Base-by-base conservation (phyloP, 768 basidiomycete genomes). In the Termitomyces sp. region DNA sequence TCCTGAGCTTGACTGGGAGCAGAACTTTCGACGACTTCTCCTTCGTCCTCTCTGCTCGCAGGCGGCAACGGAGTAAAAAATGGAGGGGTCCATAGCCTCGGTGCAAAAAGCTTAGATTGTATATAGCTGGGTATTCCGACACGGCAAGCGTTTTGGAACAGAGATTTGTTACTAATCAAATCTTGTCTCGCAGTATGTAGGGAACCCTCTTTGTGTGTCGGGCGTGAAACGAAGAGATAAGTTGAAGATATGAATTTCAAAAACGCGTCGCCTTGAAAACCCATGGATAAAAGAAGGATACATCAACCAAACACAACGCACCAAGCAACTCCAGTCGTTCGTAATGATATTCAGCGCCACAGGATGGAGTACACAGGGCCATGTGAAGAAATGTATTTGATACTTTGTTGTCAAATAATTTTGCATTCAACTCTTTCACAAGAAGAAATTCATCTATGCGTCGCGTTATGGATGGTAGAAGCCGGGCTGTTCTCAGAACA, bases 271-370 rank as follows among this genome's bases (percentile, higher is more conserved):
- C 92, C 92, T 85, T 62, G 29, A 27, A 42, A 44, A 59, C 24
- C 27, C 43, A 24, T 13, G 36, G 36, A 65, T 62, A 50, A 49
- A 53, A 26, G 37, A 56, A n/a, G 31, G 36, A 20, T 20, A 34
- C 22, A 57, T 53, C 24, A 42, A 34, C n/a, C 41, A 54, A 13
- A 46, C 22, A 54, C 55, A 6, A 47, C 59, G 74, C 63, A 92
- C 91, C 92, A 16, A 94, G 78, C 50, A 93, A 76, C 68, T 94
- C 93, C 46, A 93, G 72, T 36, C 92, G 84, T 71, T 95, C 90
- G 69, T 94, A 94, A 72, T 94, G 81, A 58, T 79, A 78, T 61
- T 88, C 90, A 47, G 81, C 76, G 31, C 81, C 80, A 34, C 84
- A 84, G 9, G 89, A 84, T 8, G 88, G 87, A 0, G 90, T 74